Evolutionary conservation across 495 filamentous ascomycete genomes (phyloP).

Genomic region (Xylaria venustula): DNA sequence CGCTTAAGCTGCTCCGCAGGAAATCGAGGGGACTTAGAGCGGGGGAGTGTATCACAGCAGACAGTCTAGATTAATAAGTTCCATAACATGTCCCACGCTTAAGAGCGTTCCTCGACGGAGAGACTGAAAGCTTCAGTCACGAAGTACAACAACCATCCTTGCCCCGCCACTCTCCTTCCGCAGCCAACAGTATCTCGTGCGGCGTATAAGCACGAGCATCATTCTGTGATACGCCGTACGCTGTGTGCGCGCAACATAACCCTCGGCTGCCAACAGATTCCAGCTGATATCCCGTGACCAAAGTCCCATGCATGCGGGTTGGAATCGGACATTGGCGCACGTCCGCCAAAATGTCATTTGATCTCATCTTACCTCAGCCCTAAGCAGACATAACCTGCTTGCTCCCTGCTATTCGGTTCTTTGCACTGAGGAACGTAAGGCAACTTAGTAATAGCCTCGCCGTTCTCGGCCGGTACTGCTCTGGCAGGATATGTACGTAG

Average conservation of each 20-base stretch:
- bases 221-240: not conserved
- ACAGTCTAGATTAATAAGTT: no score
- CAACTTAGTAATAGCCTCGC: not conserved
- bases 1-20: no score
- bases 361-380: conserved; percentile 5
- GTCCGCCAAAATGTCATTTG: not conserved
- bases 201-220: not conserved
- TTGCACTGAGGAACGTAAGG: not conserved
- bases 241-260: not conserved
- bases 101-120: not conserved
- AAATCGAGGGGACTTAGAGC: no score
- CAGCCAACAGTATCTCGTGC: not conserved
- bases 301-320: not conserved
- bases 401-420: not conserved
- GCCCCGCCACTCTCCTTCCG: not conserved
- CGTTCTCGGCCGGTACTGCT: not conserved
- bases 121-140: not conserved
- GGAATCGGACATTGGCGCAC: not conserved
- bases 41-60: no score
- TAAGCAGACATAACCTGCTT: not conserved
- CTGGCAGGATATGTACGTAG: not conserved
- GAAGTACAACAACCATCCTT: not conserved
- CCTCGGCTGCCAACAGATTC: not conserved
- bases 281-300: conserved; percentile 3
- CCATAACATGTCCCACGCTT: no score